phyloP scores from a whole-genome alignment of 352 stramenopile genomes.

The Pythium rishiriense region DNA sequence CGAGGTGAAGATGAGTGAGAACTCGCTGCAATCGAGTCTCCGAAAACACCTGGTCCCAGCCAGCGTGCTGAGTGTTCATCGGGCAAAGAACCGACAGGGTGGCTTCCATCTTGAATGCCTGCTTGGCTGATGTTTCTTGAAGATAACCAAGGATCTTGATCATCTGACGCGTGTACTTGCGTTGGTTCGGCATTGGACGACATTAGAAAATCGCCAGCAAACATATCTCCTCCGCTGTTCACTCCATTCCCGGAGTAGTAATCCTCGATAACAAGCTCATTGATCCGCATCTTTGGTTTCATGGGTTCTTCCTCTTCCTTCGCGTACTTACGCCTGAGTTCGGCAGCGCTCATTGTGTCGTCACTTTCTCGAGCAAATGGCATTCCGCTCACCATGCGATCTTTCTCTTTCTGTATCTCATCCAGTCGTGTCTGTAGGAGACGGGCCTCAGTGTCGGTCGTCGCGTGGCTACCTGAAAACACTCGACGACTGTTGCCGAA shows the following conservation, averaged over 20 bases:
- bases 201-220: constrained; percentile 62
- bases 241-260: constrained; percentile 60
- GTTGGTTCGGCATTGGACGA: constrained; percentile 29
- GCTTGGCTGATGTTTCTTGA: constrained; percentile 8
- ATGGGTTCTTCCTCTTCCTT: constrained; percentile 37
- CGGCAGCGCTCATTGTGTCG: constrained; percentile 56
- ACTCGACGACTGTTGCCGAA: constrained; percentile 68
- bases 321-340: constrained; percentile 54
- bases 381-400: constrained; percentile 48
- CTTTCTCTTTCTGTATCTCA: constrained; percentile 76
- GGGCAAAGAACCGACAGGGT: constrained; percentile 38
- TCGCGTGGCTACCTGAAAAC: constrained; percentile 58
- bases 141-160: constrained; percentile 70
- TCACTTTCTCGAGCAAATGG: constrained; percentile 29
- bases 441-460: constrained; percentile 83
- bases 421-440: constrained; percentile 72
- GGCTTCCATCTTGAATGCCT: constrained; percentile 17
- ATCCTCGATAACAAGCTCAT: constrained; percentile 85
- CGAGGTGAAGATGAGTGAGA: constrained; percentile 32
- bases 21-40: constrained; percentile 4
- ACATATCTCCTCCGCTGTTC: background rate
- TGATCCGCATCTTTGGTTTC: constrained; percentile 61
- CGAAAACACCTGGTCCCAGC: constrained; percentile 34
- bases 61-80: constrained; percentile 70
- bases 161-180: background rate